These are phyloP conservation scores for Cystobasidium tubakii DNA, from an alignment of 768 basidiomycete genomes.

Conservation along the genomic window DNA sequence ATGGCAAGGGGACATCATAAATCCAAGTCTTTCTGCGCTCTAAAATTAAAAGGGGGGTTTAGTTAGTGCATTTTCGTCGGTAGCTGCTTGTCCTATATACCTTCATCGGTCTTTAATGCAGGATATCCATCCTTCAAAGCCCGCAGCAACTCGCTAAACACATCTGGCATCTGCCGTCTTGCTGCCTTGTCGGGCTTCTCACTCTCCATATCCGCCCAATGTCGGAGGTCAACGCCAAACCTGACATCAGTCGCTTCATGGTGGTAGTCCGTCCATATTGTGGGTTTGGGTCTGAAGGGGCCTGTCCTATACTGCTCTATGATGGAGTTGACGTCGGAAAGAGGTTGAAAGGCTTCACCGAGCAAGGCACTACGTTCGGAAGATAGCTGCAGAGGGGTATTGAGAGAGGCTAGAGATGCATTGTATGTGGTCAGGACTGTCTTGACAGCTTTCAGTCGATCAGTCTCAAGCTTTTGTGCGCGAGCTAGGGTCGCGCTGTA, in stretches of 20 bases:
- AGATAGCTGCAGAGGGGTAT: neutral
- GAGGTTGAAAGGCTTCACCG: conserved; percentile 34
- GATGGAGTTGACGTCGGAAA: conserved; percentile 37
- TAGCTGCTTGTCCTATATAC: conserved; percentile 17
- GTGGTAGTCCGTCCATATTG: conserved; percentile 34
- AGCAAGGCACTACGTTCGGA: conserved; percentile 17
- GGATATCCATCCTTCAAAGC: conserved; percentile 33
- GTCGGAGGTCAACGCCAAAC: conserved; percentile 33
- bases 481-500: conserved; percentile 1
- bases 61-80: no score
- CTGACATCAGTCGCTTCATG: conserved; percentile 28
- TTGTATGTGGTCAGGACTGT: conserved; percentile 24
- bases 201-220: conserved; percentile 30
- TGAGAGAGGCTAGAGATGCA: conserved; percentile 17
- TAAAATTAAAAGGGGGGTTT: no score
- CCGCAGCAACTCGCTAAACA: conserved; percentile 13
- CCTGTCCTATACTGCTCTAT: conserved; percentile 37
- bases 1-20: conserved; percentile 32
- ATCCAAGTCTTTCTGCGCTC: conserved; percentile 38
- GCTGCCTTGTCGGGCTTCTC: neutral
- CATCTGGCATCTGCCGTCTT: conserved; percentile 13
- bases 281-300: conserved; percentile 30
- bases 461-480: conserved; percentile 11
- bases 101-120: conserved; percentile 23
- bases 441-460: conserved; percentile 35